Evolutionary conservation across 2,329 filamentous ascomycete genomes (phyloP).

Genomic region (Hypoxylon sp.): DNA sequence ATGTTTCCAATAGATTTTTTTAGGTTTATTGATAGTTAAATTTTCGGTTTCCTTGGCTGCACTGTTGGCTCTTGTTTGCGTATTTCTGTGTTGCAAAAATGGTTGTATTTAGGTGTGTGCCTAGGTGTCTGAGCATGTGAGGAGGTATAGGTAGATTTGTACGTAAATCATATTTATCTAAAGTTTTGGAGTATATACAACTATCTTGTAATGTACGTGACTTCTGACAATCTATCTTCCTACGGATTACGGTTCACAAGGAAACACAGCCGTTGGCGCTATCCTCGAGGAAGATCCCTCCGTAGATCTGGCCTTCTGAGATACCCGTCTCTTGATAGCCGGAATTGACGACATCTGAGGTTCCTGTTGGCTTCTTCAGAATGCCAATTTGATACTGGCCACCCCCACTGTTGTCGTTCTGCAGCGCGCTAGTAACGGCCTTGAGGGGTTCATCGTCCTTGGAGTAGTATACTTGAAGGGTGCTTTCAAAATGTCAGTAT

Average conservation of each 20-base stretch:
- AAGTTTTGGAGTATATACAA: not conserved
- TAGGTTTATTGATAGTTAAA: not conserved
- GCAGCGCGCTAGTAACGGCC: constrained; percentile 61
- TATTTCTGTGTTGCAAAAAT: no score
- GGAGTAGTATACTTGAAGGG: constrained; percentile 71
- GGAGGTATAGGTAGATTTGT: not conserved
- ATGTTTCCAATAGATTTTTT: not conserved
- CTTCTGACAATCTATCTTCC: not conserved
- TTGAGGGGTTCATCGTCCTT: constrained; percentile 62
- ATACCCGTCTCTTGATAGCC: constrained; percentile 65
- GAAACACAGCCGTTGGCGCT: constrained; percentile 61
- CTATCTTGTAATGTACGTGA: not conserved
- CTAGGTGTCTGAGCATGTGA: not conserved
- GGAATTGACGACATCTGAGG: constrained; percentile 64
- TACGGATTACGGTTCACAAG: constrained; percentile 48
- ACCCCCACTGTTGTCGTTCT: constrained; percentile 67
- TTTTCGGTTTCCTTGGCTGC: not conserved
- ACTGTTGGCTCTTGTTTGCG: no score
- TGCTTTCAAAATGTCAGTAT: constrained; percentile 56
- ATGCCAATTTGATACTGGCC: constrained; percentile 72
- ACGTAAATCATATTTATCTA: not conserved
- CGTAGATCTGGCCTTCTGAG: constrained; percentile 66
- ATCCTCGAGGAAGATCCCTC: constrained; percentile 67
- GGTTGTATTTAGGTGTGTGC: no score
- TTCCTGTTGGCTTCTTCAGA: constrained; percentile 70